phyloP scores from a whole-genome alignment of 2,329 filamentous ascomycete species.

The Alternaria rosae region DNA sequence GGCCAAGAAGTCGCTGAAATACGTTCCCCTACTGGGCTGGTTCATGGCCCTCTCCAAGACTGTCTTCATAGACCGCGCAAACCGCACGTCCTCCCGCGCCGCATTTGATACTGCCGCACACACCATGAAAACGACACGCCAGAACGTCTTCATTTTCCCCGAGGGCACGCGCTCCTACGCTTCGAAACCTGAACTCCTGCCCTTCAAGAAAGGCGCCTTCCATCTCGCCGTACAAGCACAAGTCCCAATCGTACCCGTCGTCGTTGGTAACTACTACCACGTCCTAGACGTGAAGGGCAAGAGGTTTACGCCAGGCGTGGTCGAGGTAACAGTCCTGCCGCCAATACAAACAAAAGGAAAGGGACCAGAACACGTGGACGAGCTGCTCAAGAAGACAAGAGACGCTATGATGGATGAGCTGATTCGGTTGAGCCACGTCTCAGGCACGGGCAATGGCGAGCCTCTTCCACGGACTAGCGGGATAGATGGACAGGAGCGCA shows the following conservation, averaged over 20 bases:
- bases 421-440: constrained; percentile 42
- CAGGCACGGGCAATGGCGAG: constrained; percentile 30
- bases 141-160: constrained; percentile 84
- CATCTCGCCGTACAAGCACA: constrained; percentile 93
- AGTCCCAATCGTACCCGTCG: constrained; percentile 87
- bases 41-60: constrained; percentile 87
- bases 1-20: constrained; percentile 84
- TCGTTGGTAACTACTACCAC: constrained; percentile 60
- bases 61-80: constrained; percentile 94
- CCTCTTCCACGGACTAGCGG: constrained; percentile 35
- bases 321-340: constrained; percentile 63
- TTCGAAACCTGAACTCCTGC: constrained; percentile 78
- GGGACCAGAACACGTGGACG: constrained; percentile 45
- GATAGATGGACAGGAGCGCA: constrained; percentile 18
- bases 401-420: constrained; percentile 50
- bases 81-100: constrained; percentile 79
- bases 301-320: constrained; percentile 51
- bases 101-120: constrained; percentile 84
- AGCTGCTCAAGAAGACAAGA: constrained; percentile 39
- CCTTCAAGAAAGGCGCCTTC: constrained; percentile 99
- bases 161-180: constrained; percentile 94
- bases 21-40: constrained; percentile 87
- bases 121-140: constrained; percentile 73
- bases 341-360: constrained; percentile 47
- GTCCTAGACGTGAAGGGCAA: constrained; percentile 56